phyloP scores from a whole-genome alignment of 75 land plant genomes.

The Cunninghamia lanceolata region DNA sequence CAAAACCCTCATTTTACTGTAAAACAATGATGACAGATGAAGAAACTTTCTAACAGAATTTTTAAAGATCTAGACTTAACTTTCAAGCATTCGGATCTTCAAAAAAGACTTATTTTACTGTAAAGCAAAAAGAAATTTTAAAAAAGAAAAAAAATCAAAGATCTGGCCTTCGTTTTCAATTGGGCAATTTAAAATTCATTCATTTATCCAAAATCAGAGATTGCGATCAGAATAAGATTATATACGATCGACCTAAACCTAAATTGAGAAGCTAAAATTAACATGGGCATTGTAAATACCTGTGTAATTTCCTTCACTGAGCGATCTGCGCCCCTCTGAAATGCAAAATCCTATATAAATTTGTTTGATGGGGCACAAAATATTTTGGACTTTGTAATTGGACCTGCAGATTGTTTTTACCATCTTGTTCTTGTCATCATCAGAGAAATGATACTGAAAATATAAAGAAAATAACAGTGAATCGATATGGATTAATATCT shows the following conservation, averaged over 20 bases:
- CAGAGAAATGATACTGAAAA: background rate
- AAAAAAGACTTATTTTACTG: background rate
- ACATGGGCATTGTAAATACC: background rate
- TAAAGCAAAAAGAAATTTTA: background rate
- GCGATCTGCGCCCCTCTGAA: background rate
- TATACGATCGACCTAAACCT: background rate
- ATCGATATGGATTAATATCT: background rate
- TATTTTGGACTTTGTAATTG: background rate
- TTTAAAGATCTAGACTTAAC: background rate
- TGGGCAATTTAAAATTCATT: background rate
- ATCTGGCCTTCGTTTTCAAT: background rate
- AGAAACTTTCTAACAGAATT: background rate
- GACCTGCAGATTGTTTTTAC: background rate
- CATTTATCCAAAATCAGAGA: background rate
- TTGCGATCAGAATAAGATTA: background rate
- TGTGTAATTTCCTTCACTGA: background rate
- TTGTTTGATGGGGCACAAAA: background rate
- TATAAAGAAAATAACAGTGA: background rate
- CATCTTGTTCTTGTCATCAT: background rate
- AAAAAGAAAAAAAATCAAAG: background rate
- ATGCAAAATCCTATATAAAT: background rate
- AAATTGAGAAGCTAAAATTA: background rate
- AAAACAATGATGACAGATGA: background rate
- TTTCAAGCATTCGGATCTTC: background rate
- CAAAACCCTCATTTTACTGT: background rate